Conservation (phyloP, 805 yeast genomes). For the baker's yeast (Saccharomyces cerevisiae) region DNA sequence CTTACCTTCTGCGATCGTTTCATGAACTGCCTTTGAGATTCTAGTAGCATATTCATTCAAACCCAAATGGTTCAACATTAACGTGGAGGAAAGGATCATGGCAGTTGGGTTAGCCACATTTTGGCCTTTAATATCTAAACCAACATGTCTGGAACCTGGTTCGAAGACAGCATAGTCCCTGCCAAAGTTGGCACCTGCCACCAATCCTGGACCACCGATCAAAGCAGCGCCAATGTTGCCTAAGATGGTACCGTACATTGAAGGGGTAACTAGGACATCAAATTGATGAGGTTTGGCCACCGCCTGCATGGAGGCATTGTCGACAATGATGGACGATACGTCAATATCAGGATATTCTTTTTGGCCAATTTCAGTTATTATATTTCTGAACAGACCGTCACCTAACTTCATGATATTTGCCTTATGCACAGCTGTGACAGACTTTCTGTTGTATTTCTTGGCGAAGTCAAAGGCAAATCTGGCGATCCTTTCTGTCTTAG, state of each 20-base stretch:
- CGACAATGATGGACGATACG: conserved; percentile 91
- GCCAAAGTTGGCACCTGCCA: conserved; percentile 97
- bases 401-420: conserved; percentile 98
- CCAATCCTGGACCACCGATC: conserved; percentile 97
- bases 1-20: conserved; percentile 82
- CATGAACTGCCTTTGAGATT: conserved; percentile 82
- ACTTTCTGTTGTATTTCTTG: conserved; percentile 78
- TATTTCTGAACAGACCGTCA: conserved; percentile 94
- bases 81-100: conserved; percentile 82
- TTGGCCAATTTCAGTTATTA: conserved; percentile 79
- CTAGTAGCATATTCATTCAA: conserved; percentile 76
- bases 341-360: conserved; percentile 77
- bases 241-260: conserved; percentile 93
- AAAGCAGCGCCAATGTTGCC: conserved; percentile 94
- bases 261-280: conserved; percentile 95
- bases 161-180: conserved; percentile 96
- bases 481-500: conserved; percentile 94
- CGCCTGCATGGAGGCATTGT: conserved; percentile 98
- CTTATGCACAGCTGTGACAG: conserved; percentile 95
- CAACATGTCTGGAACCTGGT: conserved; percentile 99
- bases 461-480: conserved; percentile 97
- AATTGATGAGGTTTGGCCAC: conserved; percentile 97
- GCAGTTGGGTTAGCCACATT: conserved; percentile 98
- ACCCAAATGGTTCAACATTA: conserved; percentile 94
- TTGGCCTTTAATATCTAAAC: conserved; percentile 90